phyloP scores from a whole-genome alignment of 2,329 filamentous ascomycete species.

The Aspergillus chevalieri region DNA sequence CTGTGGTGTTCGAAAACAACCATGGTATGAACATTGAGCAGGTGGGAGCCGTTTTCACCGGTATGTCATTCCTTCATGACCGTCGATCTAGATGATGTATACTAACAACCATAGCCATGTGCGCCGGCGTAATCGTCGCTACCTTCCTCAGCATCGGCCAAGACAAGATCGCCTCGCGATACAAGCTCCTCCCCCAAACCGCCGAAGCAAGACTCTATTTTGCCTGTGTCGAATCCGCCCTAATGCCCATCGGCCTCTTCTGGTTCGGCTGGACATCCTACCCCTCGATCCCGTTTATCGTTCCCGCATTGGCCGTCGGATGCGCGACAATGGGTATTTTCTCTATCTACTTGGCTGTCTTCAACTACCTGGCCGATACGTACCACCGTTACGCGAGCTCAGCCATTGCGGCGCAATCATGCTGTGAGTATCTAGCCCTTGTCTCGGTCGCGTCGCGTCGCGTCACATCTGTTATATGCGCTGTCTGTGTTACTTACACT shows the following conservation, averaged over 20 bases:
- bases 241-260: slow-evolving; percentile 75
- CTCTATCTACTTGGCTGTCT: slow-evolving; percentile 77
- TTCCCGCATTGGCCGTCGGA: slow-evolving; percentile 62
- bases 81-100: no score
- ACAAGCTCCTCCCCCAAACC: slow-evolving; percentile 41
- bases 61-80: slow-evolving; percentile 18
- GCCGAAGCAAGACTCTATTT: slow-evolving; percentile 81
- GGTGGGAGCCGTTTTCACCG: slow-evolving; percentile 64
- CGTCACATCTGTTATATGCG: not conserved
- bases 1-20: slow-evolving; percentile 64
- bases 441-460: not conserved
- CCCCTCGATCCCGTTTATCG: slow-evolving; percentile 62
- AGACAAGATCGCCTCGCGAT: slow-evolving; percentile 56
- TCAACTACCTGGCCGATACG: slow-evolving; percentile 87
- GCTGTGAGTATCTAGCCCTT: slow-evolving; percentile 45
- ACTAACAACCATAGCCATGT: slow-evolving; percentile 50
- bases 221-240: slow-evolving; percentile 65
- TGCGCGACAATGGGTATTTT: slow-evolving; percentile 82
- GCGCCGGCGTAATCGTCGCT: slow-evolving; percentile 59
- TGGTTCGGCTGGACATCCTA: slow-evolving; percentile 70
- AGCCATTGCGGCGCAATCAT: slow-evolving; percentile 78
- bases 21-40: slow-evolving; percentile 64
- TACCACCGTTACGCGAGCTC: slow-evolving; percentile 82
- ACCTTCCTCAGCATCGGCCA: slow-evolving; percentile 66
- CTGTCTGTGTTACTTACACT: not conserved